Conservation (phyloP, 257 asterid genomes). For the Ophiorrhiza pumila region DNA sequence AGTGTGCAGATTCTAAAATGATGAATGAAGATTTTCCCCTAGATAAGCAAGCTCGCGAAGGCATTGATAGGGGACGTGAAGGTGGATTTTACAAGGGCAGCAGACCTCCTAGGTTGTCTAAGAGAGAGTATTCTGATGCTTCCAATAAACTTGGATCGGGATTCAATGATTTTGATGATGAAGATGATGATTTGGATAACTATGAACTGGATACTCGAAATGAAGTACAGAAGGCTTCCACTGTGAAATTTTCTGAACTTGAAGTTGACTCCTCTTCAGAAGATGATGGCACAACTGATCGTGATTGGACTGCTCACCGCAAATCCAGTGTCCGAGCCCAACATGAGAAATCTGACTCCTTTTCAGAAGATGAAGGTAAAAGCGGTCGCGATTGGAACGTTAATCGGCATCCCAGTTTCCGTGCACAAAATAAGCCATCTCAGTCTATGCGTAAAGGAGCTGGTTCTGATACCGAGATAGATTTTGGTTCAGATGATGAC, state of each 20-base stretch:
- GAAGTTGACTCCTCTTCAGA: slow-evolving; percentile 69
- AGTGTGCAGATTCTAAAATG: slow-evolving; percentile 78
- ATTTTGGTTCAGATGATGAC: slow-evolving; percentile 73
- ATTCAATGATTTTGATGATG: slow-evolving; percentile 90
- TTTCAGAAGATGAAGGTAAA: slow-evolving; percentile 3
- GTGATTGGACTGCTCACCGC: slow-evolving; percentile 31
- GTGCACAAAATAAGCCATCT: slow-evolving; percentile 21
- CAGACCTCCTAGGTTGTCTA: slow-evolving; percentile 35
- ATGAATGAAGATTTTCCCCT: slow-evolving; percentile 42
- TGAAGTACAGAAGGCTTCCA: slow-evolving; percentile 43
- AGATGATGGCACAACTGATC: slow-evolving; percentile 40
- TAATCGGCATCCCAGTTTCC: slow-evolving; percentile 29
- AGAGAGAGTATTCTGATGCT: slow-evolving; percentile 38
- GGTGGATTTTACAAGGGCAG: slow-evolving; percentile 36
- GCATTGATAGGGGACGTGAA: slow-evolving; percentile 37
- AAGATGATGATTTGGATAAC: slow-evolving; percentile 76
- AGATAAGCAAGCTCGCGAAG: slow-evolving; percentile 31
- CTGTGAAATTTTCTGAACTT: slow-evolving; percentile 72
- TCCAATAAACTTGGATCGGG: slow-evolving; percentile 47
- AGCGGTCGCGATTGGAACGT: slow-evolving; percentile 28
- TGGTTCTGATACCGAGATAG: slow-evolving; percentile 46
- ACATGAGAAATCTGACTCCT: slow-evolving; percentile 30
- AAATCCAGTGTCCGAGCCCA: slow-evolving; percentile 25
- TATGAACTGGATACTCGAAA: slow-evolving; percentile 69
- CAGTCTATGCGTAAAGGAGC: slow-evolving; percentile 36